Percentiles rank a stretch among this genome's conserved stretches.
Conservation (phyloP, 345 rosid species). For the Toxicodendron radicans region DNA sequence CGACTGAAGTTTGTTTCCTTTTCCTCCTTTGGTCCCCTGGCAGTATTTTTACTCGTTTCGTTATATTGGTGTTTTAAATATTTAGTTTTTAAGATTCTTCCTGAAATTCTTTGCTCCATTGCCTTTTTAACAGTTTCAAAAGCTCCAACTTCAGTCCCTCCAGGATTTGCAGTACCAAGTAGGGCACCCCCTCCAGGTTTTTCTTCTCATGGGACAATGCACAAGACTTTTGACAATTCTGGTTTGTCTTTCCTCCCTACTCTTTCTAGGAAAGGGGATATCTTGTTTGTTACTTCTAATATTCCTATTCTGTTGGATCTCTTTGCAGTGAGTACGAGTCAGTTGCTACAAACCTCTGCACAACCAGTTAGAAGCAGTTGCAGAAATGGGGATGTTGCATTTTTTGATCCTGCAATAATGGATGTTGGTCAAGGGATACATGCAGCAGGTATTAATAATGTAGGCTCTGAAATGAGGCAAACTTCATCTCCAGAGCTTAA, state of each 20-base stretch:
- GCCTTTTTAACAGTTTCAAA: conserved; percentile 37
- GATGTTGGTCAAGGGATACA: conserved; percentile 40
- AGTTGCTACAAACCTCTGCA: conserved; percentile 29
- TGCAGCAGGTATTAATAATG: conserved; percentile 28
- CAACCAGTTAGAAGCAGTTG: conserved; percentile 27
- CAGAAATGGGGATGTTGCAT: conserved; percentile 34
- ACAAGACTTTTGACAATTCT: conserved; percentile 34
- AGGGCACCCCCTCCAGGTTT: conserved; percentile 64
- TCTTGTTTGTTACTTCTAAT: background rate
- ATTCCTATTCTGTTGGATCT: background rate
- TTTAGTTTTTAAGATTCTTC: background rate
- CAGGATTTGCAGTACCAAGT: conserved; percentile 53
- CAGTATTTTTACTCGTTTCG: background rate
- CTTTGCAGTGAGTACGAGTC: conserved; percentile 34
- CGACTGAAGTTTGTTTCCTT: background rate
- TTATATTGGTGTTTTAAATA: background rate
- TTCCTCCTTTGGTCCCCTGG: background rate
- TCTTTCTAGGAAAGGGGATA: background rate
- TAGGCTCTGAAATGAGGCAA: conserved; percentile 34
- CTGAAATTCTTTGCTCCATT: background rate
- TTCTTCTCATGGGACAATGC: conserved; percentile 41
- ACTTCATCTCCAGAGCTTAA: conserved; percentile 20
- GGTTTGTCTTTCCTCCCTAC: conserved; percentile 28
- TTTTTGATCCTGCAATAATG: conserved; percentile 51
- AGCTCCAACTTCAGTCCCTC: conserved; percentile 48